Evolutionary conservation across 352 stramenopile genomes (phyloP).

Genomic region (Discostella stelligera): DNA sequence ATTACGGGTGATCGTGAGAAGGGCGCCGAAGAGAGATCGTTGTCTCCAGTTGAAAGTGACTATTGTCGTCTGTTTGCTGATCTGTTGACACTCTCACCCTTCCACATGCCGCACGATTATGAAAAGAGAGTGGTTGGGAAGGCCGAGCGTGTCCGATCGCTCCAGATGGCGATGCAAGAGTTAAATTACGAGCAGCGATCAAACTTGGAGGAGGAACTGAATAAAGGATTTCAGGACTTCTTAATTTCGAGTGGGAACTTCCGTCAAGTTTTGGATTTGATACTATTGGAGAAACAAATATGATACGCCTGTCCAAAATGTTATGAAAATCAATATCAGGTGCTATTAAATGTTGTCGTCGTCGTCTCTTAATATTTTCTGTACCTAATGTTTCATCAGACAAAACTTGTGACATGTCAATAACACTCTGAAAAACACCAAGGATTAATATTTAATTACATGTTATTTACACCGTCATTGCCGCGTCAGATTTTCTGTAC

Average conservation of each 20-base stretch:
- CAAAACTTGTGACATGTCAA: too few species aligned
- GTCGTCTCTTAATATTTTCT: too few species aligned
- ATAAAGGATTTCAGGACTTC: slow-evolving; percentile 78
- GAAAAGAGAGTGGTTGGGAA: slow-evolving; percentile 65
- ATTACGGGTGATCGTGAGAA: slow-evolving; percentile 34
- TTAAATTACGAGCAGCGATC: slow-evolving; percentile 61
- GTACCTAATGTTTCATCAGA: too few species aligned
- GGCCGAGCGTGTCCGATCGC: slow-evolving; percentile 63
- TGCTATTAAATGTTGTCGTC: too few species aligned
- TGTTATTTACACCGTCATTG: too few species aligned
- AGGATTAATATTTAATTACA: too few species aligned
- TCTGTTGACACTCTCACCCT: slow-evolving; percentile 74
- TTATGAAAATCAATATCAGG: not conserved
- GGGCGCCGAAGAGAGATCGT: slow-evolving; percentile 12
- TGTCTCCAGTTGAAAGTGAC: slow-evolving; percentile 54
- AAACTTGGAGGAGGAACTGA: slow-evolving; percentile 75
- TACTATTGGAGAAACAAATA: slow-evolving; percentile 65
- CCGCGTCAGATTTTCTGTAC: too few species aligned
- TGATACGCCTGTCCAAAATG: not conserved
- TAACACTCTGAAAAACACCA: too few species aligned
- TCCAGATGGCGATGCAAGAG: slow-evolving; percentile 70
- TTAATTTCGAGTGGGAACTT: slow-evolving; percentile 78
- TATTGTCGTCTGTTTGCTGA: slow-evolving; percentile 75
- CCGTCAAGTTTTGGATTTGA: slow-evolving; percentile 77
- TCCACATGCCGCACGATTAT: slow-evolving; percentile 77